phyloP scores from a whole-genome alignment of 2,329 filamentous ascomycete species.

The Fusarium sacchari region DNA sequence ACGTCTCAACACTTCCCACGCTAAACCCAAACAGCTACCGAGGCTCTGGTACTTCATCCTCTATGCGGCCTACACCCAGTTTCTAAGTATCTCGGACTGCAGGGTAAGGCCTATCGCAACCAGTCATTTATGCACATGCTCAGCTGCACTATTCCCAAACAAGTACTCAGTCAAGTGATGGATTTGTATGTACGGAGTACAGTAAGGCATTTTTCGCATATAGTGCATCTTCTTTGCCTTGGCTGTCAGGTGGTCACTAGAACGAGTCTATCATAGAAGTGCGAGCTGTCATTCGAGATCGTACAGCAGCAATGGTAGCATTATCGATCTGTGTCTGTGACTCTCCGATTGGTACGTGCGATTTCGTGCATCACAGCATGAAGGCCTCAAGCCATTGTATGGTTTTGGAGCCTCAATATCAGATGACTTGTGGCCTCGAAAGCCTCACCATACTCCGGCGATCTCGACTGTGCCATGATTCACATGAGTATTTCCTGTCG shows the following conservation, averaged over 20 bases:
- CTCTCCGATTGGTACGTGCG: slow-evolving; percentile 25
- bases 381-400: slow-evolving; percentile 25
- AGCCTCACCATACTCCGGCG: neutral
- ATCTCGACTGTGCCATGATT: neutral
- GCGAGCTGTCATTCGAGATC: slow-evolving; percentile 20
- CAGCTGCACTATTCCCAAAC: slow-evolving; percentile 25
- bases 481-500: neutral
- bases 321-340: slow-evolving; percentile 25
- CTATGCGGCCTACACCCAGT: neutral
- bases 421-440: slow-evolving; percentile 5
- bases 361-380: slow-evolving; percentile 36
- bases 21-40: slow-evolving; percentile 44
- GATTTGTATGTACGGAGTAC: neutral
- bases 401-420: neutral
- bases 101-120: slow-evolving; percentile 27
- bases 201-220: neutral
- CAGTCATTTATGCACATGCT: slow-evolving; percentile 43
- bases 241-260: slow-evolving; percentile 6
- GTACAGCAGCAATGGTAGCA: slow-evolving; percentile 22
- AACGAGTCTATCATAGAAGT: slow-evolving; percentile 6
- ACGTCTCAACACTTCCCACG: slow-evolving; percentile 19
- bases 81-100: slow-evolving; percentile 9
- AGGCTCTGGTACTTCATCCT: slow-evolving; percentile 11
- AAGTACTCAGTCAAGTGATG: slow-evolving; percentile 28
- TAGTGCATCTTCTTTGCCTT: neutral